phyloP scores from a whole-genome alignment of 228 moss, liverwort and hornwort species.

The Sphagnum fallax region DNA sequence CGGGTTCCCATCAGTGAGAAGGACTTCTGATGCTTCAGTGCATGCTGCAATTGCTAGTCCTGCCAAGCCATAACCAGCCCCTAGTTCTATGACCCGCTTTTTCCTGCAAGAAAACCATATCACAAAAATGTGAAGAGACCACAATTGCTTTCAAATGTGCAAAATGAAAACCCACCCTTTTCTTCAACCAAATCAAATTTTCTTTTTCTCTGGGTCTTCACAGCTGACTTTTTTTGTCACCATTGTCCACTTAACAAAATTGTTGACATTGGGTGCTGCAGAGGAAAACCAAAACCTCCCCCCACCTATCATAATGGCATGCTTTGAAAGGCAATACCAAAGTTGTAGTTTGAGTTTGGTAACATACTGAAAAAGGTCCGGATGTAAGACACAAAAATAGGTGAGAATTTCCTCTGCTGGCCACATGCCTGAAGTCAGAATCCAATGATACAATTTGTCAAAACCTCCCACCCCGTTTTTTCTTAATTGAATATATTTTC shows the following conservation, averaged over 20 bases:
- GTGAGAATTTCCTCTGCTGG: constrained; percentile 92
- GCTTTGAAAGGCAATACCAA: no score
- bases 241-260: neutral
- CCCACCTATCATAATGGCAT: no score
- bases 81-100: constrained; percentile 78
- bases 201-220: neutral
- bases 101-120: constrained; percentile 22
- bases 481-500: neutral
- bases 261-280: no score
- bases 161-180: neutral
- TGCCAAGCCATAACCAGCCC: constrained; percentile 77
- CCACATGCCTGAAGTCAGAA: constrained; percentile 56
- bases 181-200: neutral
- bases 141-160: neutral
- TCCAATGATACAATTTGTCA: neutral
- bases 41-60: constrained; percentile 84
- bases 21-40: constrained; percentile 64
- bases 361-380: constrained; percentile 54
- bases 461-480: neutral
- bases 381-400: constrained; percentile 59
- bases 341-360: no score
- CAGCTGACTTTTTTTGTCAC: neutral
- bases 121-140: no score
- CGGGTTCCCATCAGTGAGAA: constrained; percentile 86
- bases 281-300: no score